Base-by-base conservation (phyloP, 2,329 filamentous ascomycete genomes). In the Tolypocladium nubicola region DNA sequence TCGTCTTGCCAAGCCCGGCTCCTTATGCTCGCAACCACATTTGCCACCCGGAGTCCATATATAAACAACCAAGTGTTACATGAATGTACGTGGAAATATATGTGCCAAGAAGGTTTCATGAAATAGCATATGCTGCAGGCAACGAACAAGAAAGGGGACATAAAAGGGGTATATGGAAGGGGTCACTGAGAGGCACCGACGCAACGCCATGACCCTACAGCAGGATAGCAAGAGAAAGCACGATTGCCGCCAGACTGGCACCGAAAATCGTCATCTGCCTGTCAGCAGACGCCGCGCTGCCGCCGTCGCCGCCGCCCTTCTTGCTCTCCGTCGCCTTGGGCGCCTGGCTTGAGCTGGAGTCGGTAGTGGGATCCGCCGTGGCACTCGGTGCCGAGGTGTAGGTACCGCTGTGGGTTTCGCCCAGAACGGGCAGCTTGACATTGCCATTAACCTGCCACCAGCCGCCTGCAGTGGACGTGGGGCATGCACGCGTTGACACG, bases 381-480 rank as follows among this genome's bases (percentile, higher is more conserved):
- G 59, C 57, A 19, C 58, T 65, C 33, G 64, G 60, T 35, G 55
- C 57, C 14, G 56, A 55, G 7, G 58, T 60, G 39, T 58, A 63
- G 19, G 61, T 63, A 9, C 71, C 70, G 14, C 63, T 68, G 47
- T 75, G 65, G 4, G 73, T 76, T 64, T 84, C 77, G 16, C 86
- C 88, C 9, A 94, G 63, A 2, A 82, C 85, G 0, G 91, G 90
- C 30, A 95, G 77, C 14, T 80, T 71, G 3, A 86, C 83, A 61
- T 85, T 83, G 19, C 88, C 86, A 63, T 89, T 75, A 4, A 95
- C 83, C 23, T 84, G 76, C 90, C 90, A 96, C 91, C 90, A 96
- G 38, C 83, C 82, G 33, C 79, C 82, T 1, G 78, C 66, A 0
- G 88, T 93, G 35, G 83, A 86, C 1, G 79, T 74, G 9, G 90